These are phyloP conservation scores for Cyathus striatus DNA, from an alignment of 768 basidiomycete genomes.

Conservation along the genomic window DNA sequence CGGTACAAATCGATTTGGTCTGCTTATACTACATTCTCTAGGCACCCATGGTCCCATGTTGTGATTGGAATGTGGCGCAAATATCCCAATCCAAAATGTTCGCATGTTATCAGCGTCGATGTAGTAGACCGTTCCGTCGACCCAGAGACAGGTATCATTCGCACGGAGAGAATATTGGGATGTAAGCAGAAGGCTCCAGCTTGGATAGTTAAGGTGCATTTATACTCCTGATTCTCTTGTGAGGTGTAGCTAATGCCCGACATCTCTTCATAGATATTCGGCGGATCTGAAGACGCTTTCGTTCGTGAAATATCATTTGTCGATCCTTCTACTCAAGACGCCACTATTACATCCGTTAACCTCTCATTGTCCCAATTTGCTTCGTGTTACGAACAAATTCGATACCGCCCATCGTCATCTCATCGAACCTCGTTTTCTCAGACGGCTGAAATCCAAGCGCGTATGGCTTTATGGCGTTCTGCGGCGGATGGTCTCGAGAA, in stretches of 20 bases:
- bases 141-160: slow-evolving; percentile 79
- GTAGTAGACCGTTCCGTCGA: slow-evolving; percentile 83
- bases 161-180: slow-evolving; percentile 86
- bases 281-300: slow-evolving; percentile 91
- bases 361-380: slow-evolving; percentile 93
- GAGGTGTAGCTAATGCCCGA: too few species aligned
- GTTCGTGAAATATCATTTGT: slow-evolving; percentile 93
- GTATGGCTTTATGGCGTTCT: slow-evolving; percentile 74
- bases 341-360: slow-evolving; percentile 88
- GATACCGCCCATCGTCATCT: slow-evolving; percentile 67
- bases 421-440: slow-evolving; percentile 73
- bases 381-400: slow-evolving; percentile 87
- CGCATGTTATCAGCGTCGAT: slow-evolving; percentile 84
- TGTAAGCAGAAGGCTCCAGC: slow-evolving; percentile 88
- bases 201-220: slow-evolving; percentile 91
- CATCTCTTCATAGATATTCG: slow-evolving; percentile 71
- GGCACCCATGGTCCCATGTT: slow-evolving; percentile 88
- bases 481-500: slow-evolving; percentile 80
- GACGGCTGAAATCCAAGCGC: slow-evolving; percentile 88
- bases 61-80: slow-evolving; percentile 93
- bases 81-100: slow-evolving; percentile 91
- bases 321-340: slow-evolving; percentile 75
- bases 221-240: too few species aligned
- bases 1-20: slow-evolving; percentile 10
- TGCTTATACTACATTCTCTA: slow-evolving; percentile 33